A percentile compares a stretch with the other conserved stretches of the same genome.
Evolutionary conservation across 257 asterid genomes (phyloP).

Genomic region (Forsythia suspensa): DNA sequence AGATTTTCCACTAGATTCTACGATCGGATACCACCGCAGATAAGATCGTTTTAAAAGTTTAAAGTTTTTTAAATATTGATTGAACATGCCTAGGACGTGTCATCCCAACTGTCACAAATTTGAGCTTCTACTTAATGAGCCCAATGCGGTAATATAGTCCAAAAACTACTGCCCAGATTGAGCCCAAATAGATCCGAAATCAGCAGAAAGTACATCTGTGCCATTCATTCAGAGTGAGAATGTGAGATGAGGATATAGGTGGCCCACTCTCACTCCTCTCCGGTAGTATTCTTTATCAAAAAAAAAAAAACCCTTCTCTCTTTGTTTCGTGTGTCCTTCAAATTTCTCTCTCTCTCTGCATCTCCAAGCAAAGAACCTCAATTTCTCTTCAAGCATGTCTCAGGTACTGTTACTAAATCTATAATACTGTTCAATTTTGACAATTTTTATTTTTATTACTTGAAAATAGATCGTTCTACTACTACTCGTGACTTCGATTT

Average conservation of each 20-base stretch:
- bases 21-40: too few relatives aligned
- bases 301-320: conserved; percentile 23
- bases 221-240: conserved; percentile 41
- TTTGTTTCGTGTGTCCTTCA: not conserved
- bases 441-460: not conserved
- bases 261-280: conserved; percentile 34
- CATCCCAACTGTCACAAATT: too few relatives aligned
- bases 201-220: conserved; percentile 35
- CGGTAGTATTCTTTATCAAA: conserved; percentile 1
- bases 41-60: too few relatives aligned
- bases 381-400: conserved; percentile 33
- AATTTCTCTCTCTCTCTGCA: not conserved
- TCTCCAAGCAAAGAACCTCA: conserved; percentile 35
- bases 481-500: conserved; percentile 3
- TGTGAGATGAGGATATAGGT: conserved; percentile 40
- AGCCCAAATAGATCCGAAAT: conserved; percentile 22
- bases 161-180: not conserved
- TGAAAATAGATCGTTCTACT: conserved; percentile 9
- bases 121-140: conserved; percentile 1
- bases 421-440: not conserved
- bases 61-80: too few relatives aligned
- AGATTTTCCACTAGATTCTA: too few relatives aligned
- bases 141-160: conserved; percentile 15
- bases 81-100: too few relatives aligned
- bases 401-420: conserved; percentile 29